Base-by-base conservation (phyloP, 106 monocot species). In the Alisma plantagoaquatica region DNA sequence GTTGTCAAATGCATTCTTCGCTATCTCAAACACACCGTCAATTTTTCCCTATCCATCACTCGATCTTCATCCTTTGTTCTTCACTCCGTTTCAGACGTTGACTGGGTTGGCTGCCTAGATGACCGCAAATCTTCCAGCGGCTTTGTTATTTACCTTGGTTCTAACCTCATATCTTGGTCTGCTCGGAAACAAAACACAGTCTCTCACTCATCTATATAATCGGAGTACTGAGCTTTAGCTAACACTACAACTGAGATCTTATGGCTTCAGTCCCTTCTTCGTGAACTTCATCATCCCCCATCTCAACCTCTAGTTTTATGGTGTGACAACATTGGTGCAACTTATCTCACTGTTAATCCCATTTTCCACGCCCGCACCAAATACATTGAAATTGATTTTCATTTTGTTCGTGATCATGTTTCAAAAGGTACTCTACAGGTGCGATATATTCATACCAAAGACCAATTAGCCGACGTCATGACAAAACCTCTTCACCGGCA, bases 251-350 rank as follows among this genome's bases (percentile, higher is more conserved):
- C 50, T 50, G 50, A 50, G 24, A 17, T 50, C 24, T 14, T 50
- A 18, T 50, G 21, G 50, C 12, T 50, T 23, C 23, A 27, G 1
- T 50, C 50, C 15, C 50, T 50, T 7, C 50, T 50, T 25, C 1
- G 1, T 0, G 50, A 50, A 50, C 25, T 50, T 9, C 23, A 6
- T 2, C 14, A 25, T 9, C 8, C 20, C 8, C 7, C 24, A 2
- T 27, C 50, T 21, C 23, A 17, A 25, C 24, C 50, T 21, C n/a
- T 3, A 1, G 3, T 23, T 4, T 27, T 26, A 2, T 50, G 20
- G 23, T 50, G 24, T 16, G 50, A 50, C 50, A 50, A 50, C 27
- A 14, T 50, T 50, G 50, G 50, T 5, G 50, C 50, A 12, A 50
- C 50, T 10, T 50, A 50, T 23, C 50, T 50, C 15, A 10, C 50